Evolutionary conservation across 768 basidiomycete genomes (phyloP).

Genomic region (Kwoniella botswanensis): DNA sequence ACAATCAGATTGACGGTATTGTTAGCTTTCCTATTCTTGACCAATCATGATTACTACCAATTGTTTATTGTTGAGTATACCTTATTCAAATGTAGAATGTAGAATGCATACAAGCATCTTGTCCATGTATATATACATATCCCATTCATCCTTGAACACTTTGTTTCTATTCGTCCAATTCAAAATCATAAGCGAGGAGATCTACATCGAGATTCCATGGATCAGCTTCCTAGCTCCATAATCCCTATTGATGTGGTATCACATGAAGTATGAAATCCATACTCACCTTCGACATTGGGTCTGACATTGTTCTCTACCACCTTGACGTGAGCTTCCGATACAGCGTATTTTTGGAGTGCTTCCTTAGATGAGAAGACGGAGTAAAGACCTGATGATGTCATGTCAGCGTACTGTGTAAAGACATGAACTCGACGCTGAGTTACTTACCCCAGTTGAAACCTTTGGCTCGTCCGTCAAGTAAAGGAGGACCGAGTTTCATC

Average conservation of each 20-base stretch:
- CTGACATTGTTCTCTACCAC: constrained; percentile 48
- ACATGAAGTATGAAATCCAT: neutral
- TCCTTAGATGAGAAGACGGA: constrained; percentile 49
- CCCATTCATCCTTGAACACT: no score
- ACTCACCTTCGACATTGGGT: constrained; percentile 53
- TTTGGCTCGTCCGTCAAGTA: constrained; percentile 53
- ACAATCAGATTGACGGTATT: no score
- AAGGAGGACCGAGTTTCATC: constrained; percentile 51
- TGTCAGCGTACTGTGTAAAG: no score
- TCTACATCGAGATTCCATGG: constrained; percentile 27
- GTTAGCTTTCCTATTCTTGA: no score
- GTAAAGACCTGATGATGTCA: constrained; percentile 48
- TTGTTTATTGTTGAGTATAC: no score
- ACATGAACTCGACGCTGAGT: neutral
- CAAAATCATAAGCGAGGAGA: constrained; percentile 57
- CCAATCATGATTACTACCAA: no score
- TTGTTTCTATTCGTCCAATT: constrained; percentile 38
- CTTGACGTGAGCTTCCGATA: constrained; percentile 53
- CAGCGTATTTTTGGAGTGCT: constrained; percentile 54
- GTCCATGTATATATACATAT: no score
- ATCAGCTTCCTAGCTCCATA: neutral
- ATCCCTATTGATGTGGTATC: no score
- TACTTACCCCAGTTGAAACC: constrained; percentile 55
- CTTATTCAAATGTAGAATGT: no score
- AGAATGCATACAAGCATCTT: no score